Percentiles rank a stretch among this genome's conserved stretches.
Evolutionary conservation across 73 alveolate genomes (phyloP).

Genomic region (Paramecium caudatum): DNA sequence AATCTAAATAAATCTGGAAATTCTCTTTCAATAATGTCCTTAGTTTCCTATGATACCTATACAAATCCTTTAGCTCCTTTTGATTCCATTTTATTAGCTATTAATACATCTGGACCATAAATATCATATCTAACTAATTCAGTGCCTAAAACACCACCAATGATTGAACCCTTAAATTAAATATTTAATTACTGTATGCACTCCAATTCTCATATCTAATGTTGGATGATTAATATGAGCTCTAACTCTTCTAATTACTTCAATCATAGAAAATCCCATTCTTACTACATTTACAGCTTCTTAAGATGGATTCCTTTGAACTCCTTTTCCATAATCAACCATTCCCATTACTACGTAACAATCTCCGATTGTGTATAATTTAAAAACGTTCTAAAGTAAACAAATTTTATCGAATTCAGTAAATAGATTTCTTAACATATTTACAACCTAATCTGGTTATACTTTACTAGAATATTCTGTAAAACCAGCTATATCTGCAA

Average conservation of each 20-base stretch:
- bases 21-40: constrained; percentile 72
- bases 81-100: constrained; percentile 84
- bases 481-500: constrained; percentile 94
- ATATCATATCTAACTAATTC: constrained; percentile 81
- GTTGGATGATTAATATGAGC: constrained; percentile 83
- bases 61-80: constrained; percentile 79
- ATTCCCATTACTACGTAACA: constrained; percentile 98
- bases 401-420: constrained; percentile 96
- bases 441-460: constrained; percentile 95
- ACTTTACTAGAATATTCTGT: constrained; percentile 87
- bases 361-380: constrained; percentile 99
- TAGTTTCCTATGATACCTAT: constrained; percentile 67
- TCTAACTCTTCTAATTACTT: constrained; percentile 91
- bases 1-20: constrained; percentile 70
- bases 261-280: constrained; percentile 97
- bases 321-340: constrained; percentile 89
- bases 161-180: constrained; percentile 67
- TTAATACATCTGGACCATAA: constrained; percentile 79
- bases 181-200: constrained; percentile 87
- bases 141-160: constrained; percentile 82
- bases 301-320: constrained; percentile 91
- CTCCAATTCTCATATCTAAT: constrained; percentile 95
- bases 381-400: constrained; percentile 90
- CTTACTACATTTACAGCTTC: constrained; percentile 95
- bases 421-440: constrained; percentile 92